A percentile compares a stretch with the other conserved stretches of the same genome.
Evolutionary conservation across 2,329 filamentous ascomycete species (phyloP).

Genomic region (Cladophialophora yegresii): DNA sequence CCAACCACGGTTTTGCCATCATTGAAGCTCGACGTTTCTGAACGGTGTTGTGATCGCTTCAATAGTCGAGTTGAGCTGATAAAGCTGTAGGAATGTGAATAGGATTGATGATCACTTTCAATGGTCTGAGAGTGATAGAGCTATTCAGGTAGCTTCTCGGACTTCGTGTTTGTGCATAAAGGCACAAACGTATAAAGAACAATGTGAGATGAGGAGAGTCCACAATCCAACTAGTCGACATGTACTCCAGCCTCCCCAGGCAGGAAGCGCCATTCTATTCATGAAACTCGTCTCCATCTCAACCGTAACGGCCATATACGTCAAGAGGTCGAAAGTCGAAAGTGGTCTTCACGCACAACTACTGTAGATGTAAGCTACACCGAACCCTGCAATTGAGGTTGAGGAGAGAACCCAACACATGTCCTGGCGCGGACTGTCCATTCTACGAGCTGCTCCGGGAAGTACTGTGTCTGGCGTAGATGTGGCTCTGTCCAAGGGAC

Average conservation of each 20-base stretch:
- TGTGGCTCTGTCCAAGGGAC: constrained; percentile 1
- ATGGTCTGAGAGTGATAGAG: no score
- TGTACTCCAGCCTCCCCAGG: background rate
- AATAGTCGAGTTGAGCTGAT: no score
- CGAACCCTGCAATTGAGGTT: no score
- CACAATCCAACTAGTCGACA: no score
- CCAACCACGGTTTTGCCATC: background rate
- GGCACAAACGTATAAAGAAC: no score
- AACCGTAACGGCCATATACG: background rate
- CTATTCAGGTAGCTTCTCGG: no score
- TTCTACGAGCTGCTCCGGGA: constrained; percentile 10
- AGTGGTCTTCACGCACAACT: constrained; percentile 17
- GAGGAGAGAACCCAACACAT: background rate
- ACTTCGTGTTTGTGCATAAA: no score
- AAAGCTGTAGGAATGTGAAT: no score
- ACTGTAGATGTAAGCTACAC: no score
- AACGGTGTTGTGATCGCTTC: background rate
- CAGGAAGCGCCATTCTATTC: background rate
- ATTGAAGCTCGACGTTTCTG: background rate
- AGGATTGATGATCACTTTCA: no score
- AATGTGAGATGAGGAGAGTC: no score
- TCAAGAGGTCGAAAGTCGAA: background rate
- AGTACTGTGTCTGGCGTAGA: no score
- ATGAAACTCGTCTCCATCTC: background rate
- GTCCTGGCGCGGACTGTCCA: constrained; percentile 6